Evolutionary conservation across 208 protist genomes (phyloP), one percentile per base, ranked within the genome.

Genomic region (Acanthamoeba royreba): DNA sequence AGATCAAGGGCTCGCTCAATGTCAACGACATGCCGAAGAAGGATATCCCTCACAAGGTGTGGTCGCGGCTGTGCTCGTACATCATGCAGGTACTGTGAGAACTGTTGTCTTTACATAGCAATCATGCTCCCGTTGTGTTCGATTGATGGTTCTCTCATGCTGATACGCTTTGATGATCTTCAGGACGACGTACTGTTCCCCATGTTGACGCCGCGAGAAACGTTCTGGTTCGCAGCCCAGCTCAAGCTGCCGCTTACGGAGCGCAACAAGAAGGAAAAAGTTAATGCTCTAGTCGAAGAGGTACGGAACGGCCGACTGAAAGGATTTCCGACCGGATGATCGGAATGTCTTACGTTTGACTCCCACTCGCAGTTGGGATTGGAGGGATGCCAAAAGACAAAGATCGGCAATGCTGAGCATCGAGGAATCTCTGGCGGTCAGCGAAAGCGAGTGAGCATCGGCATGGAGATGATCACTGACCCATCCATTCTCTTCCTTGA

Each of bases 381-480:
- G 31, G 47, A 40, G 47, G 45, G 38, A 25, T 83, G 58, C 52
- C 47, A 45, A 28, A 33, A 69, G 40, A 94, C 94, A 17, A 22
- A 63, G 33, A 88, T 96, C n/a, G 95, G 95, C 19, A 89, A 49
- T 25, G 52, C 49, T 22, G 42, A 53, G 89, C 7, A 19, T 19
- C 74, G 93, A 86, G 94, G 94, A 47, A 93, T 93, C 4, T 93
- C 89, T 5, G 89, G 89, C 35, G 96, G 96, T 2, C 88, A 97
- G 94, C 92, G 85, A 7, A 97, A 97, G 83, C 90, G 96, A 15
- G 88, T 94, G 13, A 94, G 93, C 83, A 95, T 97, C 47, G 96
- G 95, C 47, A 93, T 95, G 28, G 96, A 97, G 95, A 61, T 96
- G 45, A 79, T 96, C 33, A 93, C 69, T 5, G 43, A 95, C 33